These are phyloP conservation scores for Fusarium aywerte DNA, from an alignment of 2,329 filamentous ascomycete genomes.

Conservation along the genomic window DNA sequence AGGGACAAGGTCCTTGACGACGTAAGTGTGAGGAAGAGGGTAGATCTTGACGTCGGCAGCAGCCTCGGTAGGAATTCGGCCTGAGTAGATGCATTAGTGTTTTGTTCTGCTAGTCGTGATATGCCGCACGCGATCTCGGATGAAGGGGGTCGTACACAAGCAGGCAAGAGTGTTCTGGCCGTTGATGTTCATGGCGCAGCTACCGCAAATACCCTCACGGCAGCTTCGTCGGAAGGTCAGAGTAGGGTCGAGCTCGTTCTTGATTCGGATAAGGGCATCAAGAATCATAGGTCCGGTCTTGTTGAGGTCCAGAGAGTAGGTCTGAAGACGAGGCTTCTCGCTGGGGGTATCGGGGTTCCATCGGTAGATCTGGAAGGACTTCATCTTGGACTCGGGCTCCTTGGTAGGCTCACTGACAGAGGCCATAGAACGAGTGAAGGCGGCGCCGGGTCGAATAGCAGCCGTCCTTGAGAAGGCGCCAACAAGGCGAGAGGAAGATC, in stretches of 20 bases:
- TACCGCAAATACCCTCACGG: constrained; percentile 97
- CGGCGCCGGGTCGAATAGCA: constrained; percentile 55
- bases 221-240: constrained; percentile 96
- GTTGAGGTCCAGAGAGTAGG: constrained; percentile 94
- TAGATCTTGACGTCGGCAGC: constrained; percentile 91
- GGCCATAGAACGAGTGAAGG: constrained; percentile 65
- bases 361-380: constrained; percentile 98
- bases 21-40: constrained; percentile 97
- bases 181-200: constrained; percentile 99
- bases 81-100: constrained; percentile 58
- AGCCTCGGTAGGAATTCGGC: constrained; percentile 90
- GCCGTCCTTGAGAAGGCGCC: constrained; percentile 57
- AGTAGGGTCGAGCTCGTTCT: constrained; percentile 98
- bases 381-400: constrained; percentile 74
- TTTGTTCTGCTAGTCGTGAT: constrained; percentile 31
- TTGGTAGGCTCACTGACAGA: constrained; percentile 69
- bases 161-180: constrained; percentile 98
- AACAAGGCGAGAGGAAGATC: constrained; percentile 66
- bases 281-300: constrained; percentile 99
- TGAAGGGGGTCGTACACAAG: constrained; percentile 72
- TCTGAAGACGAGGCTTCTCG: constrained; percentile 95
- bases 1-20: constrained; percentile 98
- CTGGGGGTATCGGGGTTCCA: constrained; percentile 96
- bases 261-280: constrained; percentile 96
- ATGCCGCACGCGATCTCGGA: constrained; percentile 42